These are phyloP conservation scores for Santalum album DNA, from an alignment of 164 flowering plant genomes.

Conservation along the genomic window DNA sequence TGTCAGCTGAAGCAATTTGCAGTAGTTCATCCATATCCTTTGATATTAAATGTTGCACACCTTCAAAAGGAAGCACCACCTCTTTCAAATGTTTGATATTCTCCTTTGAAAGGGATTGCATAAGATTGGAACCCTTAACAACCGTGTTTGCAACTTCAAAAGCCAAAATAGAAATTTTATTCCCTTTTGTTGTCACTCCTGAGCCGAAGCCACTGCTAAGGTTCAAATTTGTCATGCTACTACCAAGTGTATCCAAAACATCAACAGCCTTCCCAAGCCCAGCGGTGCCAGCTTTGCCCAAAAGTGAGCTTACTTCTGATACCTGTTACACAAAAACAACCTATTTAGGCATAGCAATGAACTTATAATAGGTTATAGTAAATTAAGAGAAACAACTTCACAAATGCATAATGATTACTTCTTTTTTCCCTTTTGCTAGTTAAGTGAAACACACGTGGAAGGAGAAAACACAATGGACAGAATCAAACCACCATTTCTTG, in stretches of 20 bases:
- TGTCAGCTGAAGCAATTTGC: conserved; percentile 80
- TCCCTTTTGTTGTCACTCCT: conserved; percentile 63
- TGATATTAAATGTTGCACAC: conserved; percentile 64
- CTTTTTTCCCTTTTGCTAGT: too few species aligned
- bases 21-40: conserved; percentile 70
- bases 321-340: conserved; percentile 33
- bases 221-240: conserved; percentile 79
- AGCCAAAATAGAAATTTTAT: conserved; percentile 65
- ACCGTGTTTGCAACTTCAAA: conserved; percentile 93
- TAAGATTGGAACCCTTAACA: conserved; percentile 74
- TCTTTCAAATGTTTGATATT: conserved; percentile 65
- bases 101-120: conserved; percentile 78
- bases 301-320: conserved; percentile 65
- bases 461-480: too few species aligned
- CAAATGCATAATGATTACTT: too few species aligned
- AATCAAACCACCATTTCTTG: too few species aligned
- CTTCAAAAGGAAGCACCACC: conserved; percentile 71
- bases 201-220: conserved; percentile 63
- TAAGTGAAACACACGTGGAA: too few species aligned
- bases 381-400: too few species aligned
- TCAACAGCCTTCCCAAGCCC: conserved; percentile 90
- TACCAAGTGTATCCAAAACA: conserved; percentile 85
- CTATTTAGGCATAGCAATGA: too few species aligned
- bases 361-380: too few species aligned
- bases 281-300: conserved; percentile 77